Percentiles rank a stretch among this genome's conserved stretches.
phyloP scores from a whole-genome alignment of 2,329 filamentous ascomycete genomes.

The Meredithiella fracta region DNA sequence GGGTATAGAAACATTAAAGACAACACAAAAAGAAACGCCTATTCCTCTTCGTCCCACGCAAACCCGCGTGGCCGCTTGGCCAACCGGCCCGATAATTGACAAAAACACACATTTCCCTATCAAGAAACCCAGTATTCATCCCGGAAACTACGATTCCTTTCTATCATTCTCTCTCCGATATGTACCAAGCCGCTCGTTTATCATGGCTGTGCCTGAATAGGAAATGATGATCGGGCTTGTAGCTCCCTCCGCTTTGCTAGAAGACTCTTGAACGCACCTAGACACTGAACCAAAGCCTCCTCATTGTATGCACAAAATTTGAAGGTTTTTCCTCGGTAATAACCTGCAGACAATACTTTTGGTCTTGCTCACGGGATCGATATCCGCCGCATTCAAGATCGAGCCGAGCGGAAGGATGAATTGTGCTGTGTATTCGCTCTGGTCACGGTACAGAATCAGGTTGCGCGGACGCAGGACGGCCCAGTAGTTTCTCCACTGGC shows the following conservation, averaged over 20 bases:
- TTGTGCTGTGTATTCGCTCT: constrained; percentile 72
- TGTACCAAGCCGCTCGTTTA: not conserved
- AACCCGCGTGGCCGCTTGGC: not conserved
- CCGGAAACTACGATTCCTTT: not conserved
- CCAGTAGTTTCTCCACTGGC: constrained; percentile 93
- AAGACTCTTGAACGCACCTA: constrained; percentile 82
- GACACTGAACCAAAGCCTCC: constrained; percentile 63
- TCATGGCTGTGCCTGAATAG: not conserved
- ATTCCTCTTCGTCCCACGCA: not conserved
- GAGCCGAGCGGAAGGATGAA: constrained; percentile 63
- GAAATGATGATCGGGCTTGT: constrained; percentile 23
- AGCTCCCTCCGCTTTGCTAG: constrained; percentile 53
- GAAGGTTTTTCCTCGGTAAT: constrained; percentile 84
- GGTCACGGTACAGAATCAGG: constrained; percentile 82
- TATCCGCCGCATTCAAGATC: constrained; percentile 82
- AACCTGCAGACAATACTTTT: constrained; percentile 81
- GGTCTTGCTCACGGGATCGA: constrained; percentile 69
- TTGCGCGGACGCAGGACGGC: constrained; percentile 73
- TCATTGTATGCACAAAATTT: constrained; percentile 66
- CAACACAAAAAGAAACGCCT: not conserved
- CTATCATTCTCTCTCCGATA: not conserved
- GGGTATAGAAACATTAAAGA: constrained; percentile 1
- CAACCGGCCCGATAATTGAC: not conserved
- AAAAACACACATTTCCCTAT: not conserved
- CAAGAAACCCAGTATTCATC: not conserved